These are phyloP conservation scores for Glaciozyma antarctica DNA, from an alignment of 768 basidiomycete genomes.

Conservation along the genomic window DNA sequence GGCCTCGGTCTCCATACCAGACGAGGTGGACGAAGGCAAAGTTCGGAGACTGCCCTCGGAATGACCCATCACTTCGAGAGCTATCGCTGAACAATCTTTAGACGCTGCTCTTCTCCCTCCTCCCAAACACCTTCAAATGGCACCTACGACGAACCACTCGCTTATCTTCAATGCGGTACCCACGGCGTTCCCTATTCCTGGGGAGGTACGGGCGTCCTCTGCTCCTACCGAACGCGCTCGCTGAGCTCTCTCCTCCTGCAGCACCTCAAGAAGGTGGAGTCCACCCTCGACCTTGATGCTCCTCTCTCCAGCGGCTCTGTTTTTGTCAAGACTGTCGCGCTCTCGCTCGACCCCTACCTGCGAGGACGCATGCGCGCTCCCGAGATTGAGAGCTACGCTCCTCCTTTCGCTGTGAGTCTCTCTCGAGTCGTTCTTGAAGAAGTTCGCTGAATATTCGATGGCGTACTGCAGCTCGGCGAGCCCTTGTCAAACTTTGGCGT, in stretches of 20 bases:
- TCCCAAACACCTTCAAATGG: too few relatives aligned
- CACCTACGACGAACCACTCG: conserved; percentile 7
- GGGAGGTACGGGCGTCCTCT: conserved; percentile 14
- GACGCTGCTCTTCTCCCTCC: too few relatives aligned
- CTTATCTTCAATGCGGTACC: conserved; percentile 34
- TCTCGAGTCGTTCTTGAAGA: neutral
- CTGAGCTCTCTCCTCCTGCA: neutral
- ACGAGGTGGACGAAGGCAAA: too few relatives aligned
- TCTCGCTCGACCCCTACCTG: conserved; percentile 38
- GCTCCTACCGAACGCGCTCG: too few relatives aligned
- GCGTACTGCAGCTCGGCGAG: conserved; percentile 14
- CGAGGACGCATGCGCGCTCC: conserved; percentile 29
- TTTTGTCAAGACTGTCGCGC: conserved; percentile 32
- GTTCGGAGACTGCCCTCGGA: too few relatives aligned
- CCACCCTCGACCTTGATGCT: conserved; percentile 34
- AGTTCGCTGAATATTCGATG: neutral
- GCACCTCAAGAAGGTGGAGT: conserved; percentile 22
- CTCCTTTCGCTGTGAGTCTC: conserved; percentile 34
- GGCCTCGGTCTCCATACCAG: too few relatives aligned
- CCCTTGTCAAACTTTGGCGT: conserved; percentile 33
- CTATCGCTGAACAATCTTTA: too few relatives aligned
- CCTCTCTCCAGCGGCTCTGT: conserved; percentile 12
- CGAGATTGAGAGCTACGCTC: conserved; percentile 32
- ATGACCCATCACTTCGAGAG: too few relatives aligned
- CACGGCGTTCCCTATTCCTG: conserved; percentile 30